Percentiles rank a stretch among this genome's conserved stretches.
Evolutionary conservation across 2,329 filamentous ascomycete species (phyloP).

Genomic region (Sporothrix brasiliensis): DNA sequence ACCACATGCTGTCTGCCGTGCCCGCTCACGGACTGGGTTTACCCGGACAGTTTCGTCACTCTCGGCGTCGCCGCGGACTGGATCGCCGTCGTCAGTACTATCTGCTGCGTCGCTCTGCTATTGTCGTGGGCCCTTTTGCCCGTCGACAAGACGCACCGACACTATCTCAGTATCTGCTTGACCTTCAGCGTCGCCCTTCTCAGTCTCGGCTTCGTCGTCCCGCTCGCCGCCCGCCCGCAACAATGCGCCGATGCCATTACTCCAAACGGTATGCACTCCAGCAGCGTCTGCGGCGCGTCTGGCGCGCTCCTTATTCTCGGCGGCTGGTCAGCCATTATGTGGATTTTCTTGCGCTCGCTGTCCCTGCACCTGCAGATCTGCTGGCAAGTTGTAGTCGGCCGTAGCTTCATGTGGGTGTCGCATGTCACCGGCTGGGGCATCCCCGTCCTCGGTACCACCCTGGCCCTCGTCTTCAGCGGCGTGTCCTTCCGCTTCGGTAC

Average conservation of each 20-base stretch:
- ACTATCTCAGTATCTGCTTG: constrained; percentile 90
- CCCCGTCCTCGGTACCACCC: constrained; percentile 71
- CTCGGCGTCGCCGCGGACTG: constrained; percentile 74
- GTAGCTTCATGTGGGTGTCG: constrained; percentile 84
- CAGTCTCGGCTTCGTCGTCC: constrained; percentile 89
- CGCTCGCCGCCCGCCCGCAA: constrained; percentile 73
- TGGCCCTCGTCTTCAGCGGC: constrained; percentile 82
- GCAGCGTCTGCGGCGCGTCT: constrained; percentile 80
- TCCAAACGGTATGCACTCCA: constrained; percentile 86
- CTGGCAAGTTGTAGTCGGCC: constrained; percentile 90
- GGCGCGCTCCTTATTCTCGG: constrained; percentile 84
- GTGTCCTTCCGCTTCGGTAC: constrained; percentile 92
- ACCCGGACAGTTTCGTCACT: constrained; percentile 61
- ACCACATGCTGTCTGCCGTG: constrained; percentile 86
- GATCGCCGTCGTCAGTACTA: constrained; percentile 74
- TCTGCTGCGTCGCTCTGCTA: constrained; percentile 74
- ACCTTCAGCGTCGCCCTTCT: constrained; percentile 75
- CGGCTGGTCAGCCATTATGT: constrained; percentile 81
- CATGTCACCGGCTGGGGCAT: constrained; percentile 83
- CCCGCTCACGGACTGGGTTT: constrained; percentile 77
- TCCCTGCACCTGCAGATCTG: constrained; percentile 97
- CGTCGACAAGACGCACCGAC: constrained; percentile 84
- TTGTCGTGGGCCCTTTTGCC: constrained; percentile 79
- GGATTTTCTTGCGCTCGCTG: constrained; percentile 86
- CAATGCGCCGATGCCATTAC: constrained; percentile 91